Conservation (phyloP, 2,329 filamentous ascomycete genomes). For the Exophiala sideris region DNA sequence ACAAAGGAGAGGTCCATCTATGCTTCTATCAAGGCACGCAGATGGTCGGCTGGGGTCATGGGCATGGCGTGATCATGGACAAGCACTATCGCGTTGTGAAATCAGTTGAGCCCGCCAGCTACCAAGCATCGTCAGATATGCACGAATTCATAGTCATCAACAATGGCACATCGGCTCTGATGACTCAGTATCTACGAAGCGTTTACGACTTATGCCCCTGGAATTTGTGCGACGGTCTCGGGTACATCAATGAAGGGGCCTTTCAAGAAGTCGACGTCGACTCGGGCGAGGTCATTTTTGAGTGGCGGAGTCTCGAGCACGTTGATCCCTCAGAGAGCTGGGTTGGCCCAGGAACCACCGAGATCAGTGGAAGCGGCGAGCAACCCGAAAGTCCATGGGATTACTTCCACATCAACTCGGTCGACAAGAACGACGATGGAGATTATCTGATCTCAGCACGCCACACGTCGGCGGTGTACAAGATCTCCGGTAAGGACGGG, state of each 20-base stretch:
- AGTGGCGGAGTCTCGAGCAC: conserved; percentile 58
- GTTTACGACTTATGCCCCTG: conserved; percentile 48
- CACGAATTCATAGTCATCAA: conserved; percentile 51
- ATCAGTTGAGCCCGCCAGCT: conserved; percentile 40
- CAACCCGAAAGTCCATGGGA: conserved; percentile 45
- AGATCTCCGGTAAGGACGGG: conserved; percentile 40
- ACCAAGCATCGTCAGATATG: conserved; percentile 44
- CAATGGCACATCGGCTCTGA: conserved; percentile 40
- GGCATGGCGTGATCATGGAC: conserved; percentile 53
- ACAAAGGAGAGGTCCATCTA: conserved; percentile 48
- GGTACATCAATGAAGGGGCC: conserved; percentile 52
- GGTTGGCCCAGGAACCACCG: conserved; percentile 44
- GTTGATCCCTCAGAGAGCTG: conserved; percentile 49
- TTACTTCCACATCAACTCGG: conserved; percentile 45
- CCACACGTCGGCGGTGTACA: conserved; percentile 41
- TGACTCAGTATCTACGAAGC: conserved; percentile 42
- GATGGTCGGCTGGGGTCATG: conserved; percentile 50
- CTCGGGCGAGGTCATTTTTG: conserved; percentile 54
- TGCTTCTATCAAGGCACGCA: conserved; percentile 53
- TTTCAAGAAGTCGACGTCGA: conserved; percentile 54
- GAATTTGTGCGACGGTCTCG: conserved; percentile 41
- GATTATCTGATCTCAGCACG: conserved; percentile 43
- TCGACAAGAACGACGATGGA: conserved; percentile 40
- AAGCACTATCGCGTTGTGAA: conserved; percentile 48
- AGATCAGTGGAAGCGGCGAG: conserved; percentile 48